Evolutionary conservation across 192 early-diverging fungal species (phyloP), one percentile per base, ranked within the genome.

Genomic region (Thoreauomyces humboldtii): DNA sequence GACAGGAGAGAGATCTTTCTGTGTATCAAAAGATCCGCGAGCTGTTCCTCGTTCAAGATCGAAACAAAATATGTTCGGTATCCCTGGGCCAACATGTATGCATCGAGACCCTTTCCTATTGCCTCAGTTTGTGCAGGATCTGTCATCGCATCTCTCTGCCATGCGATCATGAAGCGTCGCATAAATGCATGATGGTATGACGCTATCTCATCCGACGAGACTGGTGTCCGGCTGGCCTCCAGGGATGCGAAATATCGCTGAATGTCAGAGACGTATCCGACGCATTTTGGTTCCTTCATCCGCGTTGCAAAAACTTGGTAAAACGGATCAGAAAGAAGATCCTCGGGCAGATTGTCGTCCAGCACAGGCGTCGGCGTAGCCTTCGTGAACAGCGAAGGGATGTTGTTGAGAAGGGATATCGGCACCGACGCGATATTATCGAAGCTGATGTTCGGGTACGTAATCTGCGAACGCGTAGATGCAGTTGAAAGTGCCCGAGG

Each of bases 1-100:
- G 57, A 31, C 46, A 69, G 55, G 15, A 69, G 48, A 0, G 58
- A 60, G 4, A 69, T 61, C 29, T 52, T 48, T 4, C 67, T 57
- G 22, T 69, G 67, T 7, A 61, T 24, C 19, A 50, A 15, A 1
- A 69, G 36, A 50, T 69, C 67, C 3, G 28, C n/a, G 1, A 21
- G 2, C 28, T 48, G 37, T 32, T 69, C 67, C 37, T 61, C 59
- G 25, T 27, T 28, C 32, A 63, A 36, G 6, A 63, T 36, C 47
- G 61, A 52, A 29, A 46, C 42, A 47, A 61, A 61, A 45, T 61
- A 61, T 31, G 44, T 61, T 5, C 43, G 43, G 3, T 61, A 47
- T 25, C 37, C 59, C 22, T 33, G n/a, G 11, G 59, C 59, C 41
- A 61, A 32, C 31, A 61, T 11, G 28, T 61, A 61, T 14, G 19